Percentiles rank a stretch among this genome's conserved stretches.
Evolutionary conservation across 176 grass and related monocot species (phyloP).

Genomic region (Rhipidocladum racemiflorum): DNA sequence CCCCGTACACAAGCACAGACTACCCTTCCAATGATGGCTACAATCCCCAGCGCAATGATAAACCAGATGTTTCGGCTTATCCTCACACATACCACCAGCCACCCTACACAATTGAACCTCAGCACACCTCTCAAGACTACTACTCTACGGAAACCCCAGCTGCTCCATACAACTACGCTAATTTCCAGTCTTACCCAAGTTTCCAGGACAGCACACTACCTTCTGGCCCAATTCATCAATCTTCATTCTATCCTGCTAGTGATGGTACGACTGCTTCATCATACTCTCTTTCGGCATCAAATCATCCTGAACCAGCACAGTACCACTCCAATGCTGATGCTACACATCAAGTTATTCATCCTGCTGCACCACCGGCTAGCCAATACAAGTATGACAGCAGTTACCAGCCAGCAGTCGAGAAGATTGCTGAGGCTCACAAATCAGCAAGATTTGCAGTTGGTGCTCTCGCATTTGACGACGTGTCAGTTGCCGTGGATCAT

Average conservation of each 20-base stretch:
- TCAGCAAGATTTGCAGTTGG: constrained; percentile 92
- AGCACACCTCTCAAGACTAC: constrained; percentile 59
- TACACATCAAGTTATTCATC: constrained; percentile 32
- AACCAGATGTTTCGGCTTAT: constrained; percentile 55
- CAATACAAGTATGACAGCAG: constrained; percentile 75
- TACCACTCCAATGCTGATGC: constrained; percentile 28
- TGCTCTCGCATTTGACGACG: constrained; percentile 90
- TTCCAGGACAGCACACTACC: constrained; percentile 69
- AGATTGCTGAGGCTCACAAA: constrained; percentile 91
- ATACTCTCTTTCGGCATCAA: constrained; percentile 39
- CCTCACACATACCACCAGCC: constrained; percentile 62
- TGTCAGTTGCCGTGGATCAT: constrained; percentile 77
- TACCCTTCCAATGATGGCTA: constrained; percentile 50
- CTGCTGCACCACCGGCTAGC: constrained; percentile 41
- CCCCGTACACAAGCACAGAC: constrained; percentile 52
- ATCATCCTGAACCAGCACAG: constrained; percentile 26
- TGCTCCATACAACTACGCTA: constrained; percentile 66
- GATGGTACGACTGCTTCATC: constrained; percentile 37
- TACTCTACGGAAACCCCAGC: constrained; percentile 53
- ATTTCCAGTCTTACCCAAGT: constrained; percentile 93
- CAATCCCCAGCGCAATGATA: constrained; percentile 35
- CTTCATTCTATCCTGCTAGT: constrained; percentile 50
- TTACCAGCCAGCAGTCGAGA: constrained; percentile 78
- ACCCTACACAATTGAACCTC: constrained; percentile 50
- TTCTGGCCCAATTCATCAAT: constrained; percentile 56